Evolutionary conservation across 176 grass and related monocot species (phyloP).

Genomic region (Tillandsia leiboldiana): DNA sequence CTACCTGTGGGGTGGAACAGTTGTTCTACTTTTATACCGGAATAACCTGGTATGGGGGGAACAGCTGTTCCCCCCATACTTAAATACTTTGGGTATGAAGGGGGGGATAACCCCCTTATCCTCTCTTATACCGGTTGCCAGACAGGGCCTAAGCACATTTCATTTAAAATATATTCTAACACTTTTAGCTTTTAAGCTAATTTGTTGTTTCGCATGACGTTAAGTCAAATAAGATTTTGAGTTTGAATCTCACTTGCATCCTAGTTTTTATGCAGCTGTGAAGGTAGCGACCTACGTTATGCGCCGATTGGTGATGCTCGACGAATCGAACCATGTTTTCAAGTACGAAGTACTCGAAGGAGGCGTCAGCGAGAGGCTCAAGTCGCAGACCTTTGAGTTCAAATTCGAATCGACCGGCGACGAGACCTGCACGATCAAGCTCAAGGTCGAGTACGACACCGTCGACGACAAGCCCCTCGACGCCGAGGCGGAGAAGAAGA

Average conservation of each 20-base stretch:
- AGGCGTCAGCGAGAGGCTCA: constrained; percentile 14
- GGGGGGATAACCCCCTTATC: too few species aligned
- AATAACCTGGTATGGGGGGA: too few species aligned
- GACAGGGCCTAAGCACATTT: too few species aligned
- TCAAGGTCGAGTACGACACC: constrained; percentile 30
- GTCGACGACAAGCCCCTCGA: not conserved
- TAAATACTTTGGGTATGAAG: too few species aligned
- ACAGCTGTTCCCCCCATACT: too few species aligned
- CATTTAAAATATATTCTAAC: too few species aligned
- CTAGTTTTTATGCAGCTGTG: not conserved
- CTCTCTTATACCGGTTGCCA: too few species aligned
- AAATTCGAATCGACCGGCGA: constrained; percentile 18
- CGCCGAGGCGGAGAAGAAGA: constrained; percentile 7
- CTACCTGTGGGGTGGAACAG: too few species aligned
- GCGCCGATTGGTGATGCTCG: not conserved
- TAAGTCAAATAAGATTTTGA: too few species aligned
- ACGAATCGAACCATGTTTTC: not conserved
- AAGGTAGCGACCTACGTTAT: not conserved
- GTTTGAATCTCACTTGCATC: not conserved
- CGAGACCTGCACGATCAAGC: constrained; percentile 11
- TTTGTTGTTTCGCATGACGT: too few species aligned
- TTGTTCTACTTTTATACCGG: too few species aligned
- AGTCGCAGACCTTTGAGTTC: constrained; percentile 7
- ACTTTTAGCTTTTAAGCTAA: too few species aligned
- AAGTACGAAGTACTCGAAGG: constrained; percentile 20